Base-by-base conservation (phyloP, 345 rosid species). In the Eucalyptus dawsonii region DNA sequence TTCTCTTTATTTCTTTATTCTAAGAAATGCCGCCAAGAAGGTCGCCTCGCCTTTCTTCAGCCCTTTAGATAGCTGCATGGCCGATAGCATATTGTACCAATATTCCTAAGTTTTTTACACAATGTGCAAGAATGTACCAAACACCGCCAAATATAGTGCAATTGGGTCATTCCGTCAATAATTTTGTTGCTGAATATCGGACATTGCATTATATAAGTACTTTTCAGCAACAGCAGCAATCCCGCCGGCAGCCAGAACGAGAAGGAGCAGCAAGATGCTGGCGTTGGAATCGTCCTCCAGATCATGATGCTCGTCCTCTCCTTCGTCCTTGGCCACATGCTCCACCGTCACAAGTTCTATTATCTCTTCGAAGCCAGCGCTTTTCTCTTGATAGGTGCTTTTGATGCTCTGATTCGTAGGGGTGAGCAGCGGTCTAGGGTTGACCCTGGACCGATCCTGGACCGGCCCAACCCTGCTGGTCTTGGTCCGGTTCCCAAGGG, bases 261-360 rank as follows among this genome's bases (percentile, higher is more conserved):
- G 29, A 96, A 95, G 91, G 97, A 96, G 89, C 99, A 98, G 92
- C 99, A 96, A 88, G 99, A 97, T 3, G 99, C 99, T 9, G 99
- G 99, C 86, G 97, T 98, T 11, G 99, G 99, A 53, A 98, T 98
- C 90, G 95, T 97, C 89, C 98, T 98, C 86, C 99, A 97, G 97
- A 97, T 98, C 95, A 96, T 98, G 98, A 98, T 97, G 99, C 99
- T 97, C 42, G 99, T 98, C 83, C 99, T 97, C 90, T 98, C 99
- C 89, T 96, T 97, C 92, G 97, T 98, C 62, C 96, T 98, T 9
- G 99, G 99, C 13, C 98, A 96, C 87, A 98, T 97, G 45, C 99
- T 97, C 58, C 99, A 98, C 88, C 98, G 99, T 90, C 99, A 95
- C 90, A 95, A 93, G 92, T 95, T 98, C 94, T 95, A 97, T 93